phyloP scores from a whole-genome alignment of 1,284 basidiomycete genomes.

The Tylopilus sp. region DNA sequence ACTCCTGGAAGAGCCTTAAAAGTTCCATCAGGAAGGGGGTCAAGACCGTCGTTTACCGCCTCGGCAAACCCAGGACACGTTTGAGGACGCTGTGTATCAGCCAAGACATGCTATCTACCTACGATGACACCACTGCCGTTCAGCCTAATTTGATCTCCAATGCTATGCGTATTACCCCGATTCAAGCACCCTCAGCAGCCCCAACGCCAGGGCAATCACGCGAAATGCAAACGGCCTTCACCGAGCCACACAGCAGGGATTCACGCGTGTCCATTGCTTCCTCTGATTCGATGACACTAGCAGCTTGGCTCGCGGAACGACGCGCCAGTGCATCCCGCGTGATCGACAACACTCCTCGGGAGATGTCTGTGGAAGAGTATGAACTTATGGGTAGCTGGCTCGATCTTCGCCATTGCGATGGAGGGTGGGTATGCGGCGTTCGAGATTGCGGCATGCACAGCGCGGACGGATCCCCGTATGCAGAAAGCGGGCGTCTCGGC shows the following conservation, averaged over 20 bases:
- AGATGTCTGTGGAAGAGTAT: constrained; percentile 44
- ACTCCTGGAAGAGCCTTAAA: constrained; percentile 32
- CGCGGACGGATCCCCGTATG: constrained; percentile 23
- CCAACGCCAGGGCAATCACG: no score
- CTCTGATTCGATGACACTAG: constrained; percentile 35
- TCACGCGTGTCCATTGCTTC: constrained; percentile 31
- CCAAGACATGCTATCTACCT: constrained; percentile 11
- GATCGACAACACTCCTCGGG: constrained; percentile 19
- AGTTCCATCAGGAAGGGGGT: constrained; percentile 23
- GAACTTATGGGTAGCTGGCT: constrained; percentile 48
- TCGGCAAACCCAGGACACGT: constrained; percentile 17
- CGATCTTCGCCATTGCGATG: constrained; percentile 22
- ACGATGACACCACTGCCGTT: constrained; percentile 5
- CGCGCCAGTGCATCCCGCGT: constrained; percentile 20
- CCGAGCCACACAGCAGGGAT: constrained; percentile 1
- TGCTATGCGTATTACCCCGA: no score
- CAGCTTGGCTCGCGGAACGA: constrained; percentile 39
- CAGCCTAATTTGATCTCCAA: constrained; percentile 1
- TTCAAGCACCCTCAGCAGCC: no score
- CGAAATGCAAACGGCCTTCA: background rate
- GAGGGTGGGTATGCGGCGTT: constrained; percentile 28
- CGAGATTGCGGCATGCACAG: constrained; percentile 30
- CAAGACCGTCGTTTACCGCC: constrained; percentile 19
- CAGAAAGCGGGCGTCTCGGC: constrained; percentile 6
- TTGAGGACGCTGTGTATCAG: constrained; percentile 7